Evolutionary conservation across 1,284 basidiomycete species (phyloP), one percentile per base, ranked within the genome.

Genomic region (Ceratobasidium sp.): DNA sequence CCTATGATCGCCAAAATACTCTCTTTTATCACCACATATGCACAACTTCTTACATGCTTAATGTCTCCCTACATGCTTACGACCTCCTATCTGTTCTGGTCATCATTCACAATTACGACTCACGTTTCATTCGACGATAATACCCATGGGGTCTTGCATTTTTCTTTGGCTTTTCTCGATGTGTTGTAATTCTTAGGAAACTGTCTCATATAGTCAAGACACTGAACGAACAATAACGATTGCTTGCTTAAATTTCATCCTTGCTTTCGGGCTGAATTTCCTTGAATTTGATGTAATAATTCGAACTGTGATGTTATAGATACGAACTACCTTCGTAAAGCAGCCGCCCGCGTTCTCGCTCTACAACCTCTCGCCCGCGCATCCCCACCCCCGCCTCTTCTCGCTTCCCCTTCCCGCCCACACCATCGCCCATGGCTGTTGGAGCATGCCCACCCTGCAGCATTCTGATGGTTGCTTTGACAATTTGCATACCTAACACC

Each of bases 401-500:
- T 80, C 88, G 91, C 80, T 87, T 86, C 31, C 89, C 91, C 73
- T 85, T 84, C 1, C 93, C 92, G 27, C 93, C 92, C 59, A 93
- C 79, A 27, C 92, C 92, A 81, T 94, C 87, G 17, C 92, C 92
- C 90, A 94, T 92, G 0, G 85, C 85, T 57, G 90, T 81, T n/a
- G 92, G 92, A 33, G 89, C 89, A 81, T 91, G 88, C 0, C 93
- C 92, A 4, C 90, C 86, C 75, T 92, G 89, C 62, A 94, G 84
- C 84, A 93, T 85, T 79, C 89, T 85, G 79, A 90, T 86, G 47
- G 86, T 84, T 33, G 89, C 87, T 82, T 89, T 89, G 81, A 87
- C 72, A 47, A 77, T 71, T 54, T 77, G 73, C 75, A 77, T 77
- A n/a, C 69, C 69, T 72, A 29, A n/a, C 33, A 14, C 24, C 22